Evolutionary conservation across 306 rosid species (phyloP), one percentile per base, ranked within the genome.

Genomic region (Erythrophleum fordii): DNA sequence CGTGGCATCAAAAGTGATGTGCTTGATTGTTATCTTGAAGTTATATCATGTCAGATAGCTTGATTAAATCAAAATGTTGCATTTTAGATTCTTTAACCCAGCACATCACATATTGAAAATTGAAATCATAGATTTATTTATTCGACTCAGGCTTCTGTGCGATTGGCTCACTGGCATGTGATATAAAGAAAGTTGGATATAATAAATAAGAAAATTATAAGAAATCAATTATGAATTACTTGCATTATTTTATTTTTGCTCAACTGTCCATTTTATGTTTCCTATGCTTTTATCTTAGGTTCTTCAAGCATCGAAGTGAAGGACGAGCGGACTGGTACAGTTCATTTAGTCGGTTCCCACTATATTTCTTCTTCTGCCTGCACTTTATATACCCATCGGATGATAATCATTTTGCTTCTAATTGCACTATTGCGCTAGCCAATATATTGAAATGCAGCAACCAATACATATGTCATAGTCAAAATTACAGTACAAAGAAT

Each of bases 281-380:
- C 28, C 0, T 42, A 20, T 89, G 18, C 79, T 44, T 82, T 77
- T 73, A 49, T 87, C 81, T 83, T 97, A 93, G 99, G 99, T 79
- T 95, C 99, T 11, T 95, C 99, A 55, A 88, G 81, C 85, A 93
- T 95, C 83, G 72, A 89, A 87, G 96, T 95, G 60, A 75, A 77
- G 81, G 99, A 95, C 80, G 98, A 95, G 85, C 85, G 84, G 79
- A 93, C 92, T 3, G 98, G 98, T 77, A 95, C 94, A 5, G 94
- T 95, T 72, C 99, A 91, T 86, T 91, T 95, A 91, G 98, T 93
- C 56, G 99, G 99, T 85, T 79, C 77, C 73, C 98, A 91, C 87
- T 69, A 46, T 60, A 78, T 93, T 77, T 75, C 91, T 67, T 76
- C 92, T 82, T 90, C 88, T 73, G 90, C 86, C 60, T 69, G 55